phyloP scores from a whole-genome alignment of 1,284 basidiomycete genomes.

The Puccinia horiana region DNA sequence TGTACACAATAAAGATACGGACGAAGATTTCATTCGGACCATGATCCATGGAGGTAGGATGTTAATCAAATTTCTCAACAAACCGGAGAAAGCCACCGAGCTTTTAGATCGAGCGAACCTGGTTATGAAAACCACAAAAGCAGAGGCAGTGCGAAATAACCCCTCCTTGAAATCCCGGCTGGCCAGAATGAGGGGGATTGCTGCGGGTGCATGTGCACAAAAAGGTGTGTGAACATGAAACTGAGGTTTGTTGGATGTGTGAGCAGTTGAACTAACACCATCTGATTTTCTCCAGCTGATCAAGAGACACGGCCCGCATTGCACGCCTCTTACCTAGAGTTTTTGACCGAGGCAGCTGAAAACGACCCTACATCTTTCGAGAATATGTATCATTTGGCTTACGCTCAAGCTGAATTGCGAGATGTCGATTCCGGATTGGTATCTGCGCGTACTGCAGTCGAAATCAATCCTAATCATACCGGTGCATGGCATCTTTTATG shows the following conservation, averaged over 20 bases:
- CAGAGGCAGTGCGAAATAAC: slow-evolving; percentile 39
- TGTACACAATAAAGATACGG: slow-evolving; percentile 49
- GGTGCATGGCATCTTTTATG: slow-evolving; percentile 90
- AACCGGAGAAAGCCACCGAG: slow-evolving; percentile 56
- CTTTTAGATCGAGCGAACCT: slow-evolving; percentile 23
- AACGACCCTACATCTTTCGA: slow-evolving; percentile 66
- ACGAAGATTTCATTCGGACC: slow-evolving; percentile 67
- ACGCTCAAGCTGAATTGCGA: slow-evolving; percentile 72
- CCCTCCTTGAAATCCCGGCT: slow-evolving; percentile 52
- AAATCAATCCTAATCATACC: slow-evolving; percentile 71
- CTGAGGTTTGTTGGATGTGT: neutral
- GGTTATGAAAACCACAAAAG: slow-evolving; percentile 24
- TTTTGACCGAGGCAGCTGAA: slow-evolving; percentile 66
- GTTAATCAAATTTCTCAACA: slow-evolving; percentile 64
- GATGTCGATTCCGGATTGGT: slow-evolving; percentile 71
- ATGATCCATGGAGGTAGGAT: slow-evolving; percentile 74
- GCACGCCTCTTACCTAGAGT: slow-evolving; percentile 67
- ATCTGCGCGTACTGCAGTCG: slow-evolving; percentile 70
- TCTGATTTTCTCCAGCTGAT: slow-evolving; percentile 61
- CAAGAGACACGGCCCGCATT: slow-evolving; percentile 66
- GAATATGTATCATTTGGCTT: slow-evolving; percentile 75
- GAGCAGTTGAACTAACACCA: neutral
- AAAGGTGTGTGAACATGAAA: slow-evolving; percentile 61
- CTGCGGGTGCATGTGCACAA: slow-evolving; percentile 55
- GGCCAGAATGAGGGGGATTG: slow-evolving; percentile 59